Evolutionary conservation across 306 rosid genomes (phyloP).

Genomic region (Cicer bijugum): DNA sequence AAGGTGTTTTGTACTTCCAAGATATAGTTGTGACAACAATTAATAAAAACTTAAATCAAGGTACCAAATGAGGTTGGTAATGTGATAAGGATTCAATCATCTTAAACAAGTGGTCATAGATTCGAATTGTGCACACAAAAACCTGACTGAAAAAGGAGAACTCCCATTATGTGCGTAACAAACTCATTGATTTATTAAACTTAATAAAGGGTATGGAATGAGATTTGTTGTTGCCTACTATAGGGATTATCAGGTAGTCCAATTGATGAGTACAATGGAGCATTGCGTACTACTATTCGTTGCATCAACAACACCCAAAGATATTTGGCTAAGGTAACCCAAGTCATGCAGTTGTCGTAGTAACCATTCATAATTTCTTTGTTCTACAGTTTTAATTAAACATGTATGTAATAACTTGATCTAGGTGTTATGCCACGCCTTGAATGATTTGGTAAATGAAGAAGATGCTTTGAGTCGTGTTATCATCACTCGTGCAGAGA

Average conservation of each 20-base stretch:
- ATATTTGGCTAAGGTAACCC: conserved; percentile 56
- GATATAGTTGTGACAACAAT: too few species aligned
- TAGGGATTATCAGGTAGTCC: conserved; percentile 48
- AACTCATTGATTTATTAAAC: too few species aligned
- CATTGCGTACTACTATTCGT: conserved; percentile 47
- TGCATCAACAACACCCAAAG: conserved; percentile 54
- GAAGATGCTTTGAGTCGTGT: conserved; percentile 56
- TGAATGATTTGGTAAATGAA: conserved; percentile 46
- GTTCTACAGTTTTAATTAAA: background rate
- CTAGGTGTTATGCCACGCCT: conserved; percentile 52
- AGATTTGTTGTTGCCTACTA: background rate
- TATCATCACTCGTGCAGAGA: conserved; percentile 59
- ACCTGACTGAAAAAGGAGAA: too few species aligned
- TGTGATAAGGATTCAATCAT: too few species aligned
- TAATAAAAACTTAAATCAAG: too few species aligned
- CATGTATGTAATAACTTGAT: conserved; percentile 5
- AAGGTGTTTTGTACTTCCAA: too few species aligned
- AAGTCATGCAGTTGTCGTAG: background rate
- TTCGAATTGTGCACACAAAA: too few species aligned
- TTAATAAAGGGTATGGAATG: background rate
- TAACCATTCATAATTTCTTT: background rate
- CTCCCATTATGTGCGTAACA: too few species aligned
- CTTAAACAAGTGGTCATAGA: too few species aligned
- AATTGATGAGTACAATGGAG: conserved; percentile 48
- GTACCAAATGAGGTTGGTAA: too few species aligned